Percentiles rank a stretch among this genome's conserved stretches.
Conservation (phyloP, 441 rosid species). For the Aleurites moluccanus region DNA sequence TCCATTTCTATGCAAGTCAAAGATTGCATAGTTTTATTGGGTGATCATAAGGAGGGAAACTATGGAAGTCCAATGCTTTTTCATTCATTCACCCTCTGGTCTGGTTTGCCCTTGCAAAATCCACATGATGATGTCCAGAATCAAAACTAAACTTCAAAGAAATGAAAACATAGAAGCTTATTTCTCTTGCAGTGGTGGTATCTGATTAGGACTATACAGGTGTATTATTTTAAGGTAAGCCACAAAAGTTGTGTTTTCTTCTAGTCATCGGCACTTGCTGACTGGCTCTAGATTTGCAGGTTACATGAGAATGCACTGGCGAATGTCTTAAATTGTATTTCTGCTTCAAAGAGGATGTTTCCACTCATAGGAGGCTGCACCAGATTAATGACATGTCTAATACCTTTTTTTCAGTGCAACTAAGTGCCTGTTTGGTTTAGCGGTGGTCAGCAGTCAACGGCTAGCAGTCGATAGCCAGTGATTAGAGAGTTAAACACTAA, state of each 20-base stretch:
- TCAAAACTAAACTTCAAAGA: too few species aligned
- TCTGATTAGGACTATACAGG: background rate
- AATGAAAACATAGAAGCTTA: too few species aligned
- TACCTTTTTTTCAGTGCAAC: background rate
- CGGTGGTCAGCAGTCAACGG: too few species aligned
- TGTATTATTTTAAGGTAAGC: constrained; percentile 19
- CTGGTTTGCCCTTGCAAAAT: constrained; percentile 3
- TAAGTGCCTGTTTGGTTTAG: too few species aligned
- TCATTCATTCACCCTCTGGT: background rate
- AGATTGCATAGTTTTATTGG: constrained; percentile 7
- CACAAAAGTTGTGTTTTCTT: background rate
- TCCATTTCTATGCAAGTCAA: background rate
- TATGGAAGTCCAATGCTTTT: background rate
- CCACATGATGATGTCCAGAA: background rate
- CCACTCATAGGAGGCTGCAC: background rate
- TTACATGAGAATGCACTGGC: background rate
- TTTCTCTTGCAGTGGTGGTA: background rate
- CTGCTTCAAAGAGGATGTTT: background rate
- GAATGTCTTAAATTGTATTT: background rate
- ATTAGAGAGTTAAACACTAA: too few species aligned
- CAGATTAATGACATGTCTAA: background rate
- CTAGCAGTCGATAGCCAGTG: too few species aligned
- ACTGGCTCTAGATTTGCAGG: constrained; percentile 12
- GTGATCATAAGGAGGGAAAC: constrained; percentile 14
- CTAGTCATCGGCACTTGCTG: background rate